These are phyloP conservation scores for Madurella mycetomatis DNA, from an alignment of 2,329 filamentous ascomycete genomes.

Conservation along the genomic window DNA sequence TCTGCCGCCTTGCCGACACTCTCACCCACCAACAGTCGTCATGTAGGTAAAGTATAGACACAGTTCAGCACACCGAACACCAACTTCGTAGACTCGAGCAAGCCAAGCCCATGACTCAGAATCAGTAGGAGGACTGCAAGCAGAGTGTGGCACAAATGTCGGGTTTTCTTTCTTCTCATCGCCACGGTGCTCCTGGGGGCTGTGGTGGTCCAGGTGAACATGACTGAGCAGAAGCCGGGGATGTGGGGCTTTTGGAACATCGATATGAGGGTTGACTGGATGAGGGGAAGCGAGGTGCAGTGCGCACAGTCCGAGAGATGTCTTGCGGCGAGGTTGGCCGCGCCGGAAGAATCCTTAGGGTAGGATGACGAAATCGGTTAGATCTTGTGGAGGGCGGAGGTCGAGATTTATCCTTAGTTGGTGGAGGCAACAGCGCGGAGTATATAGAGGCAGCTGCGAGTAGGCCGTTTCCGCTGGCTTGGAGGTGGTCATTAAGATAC, in stretches of 20 bases:
- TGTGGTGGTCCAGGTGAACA: constrained; percentile 68
- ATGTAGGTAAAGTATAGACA: constrained; percentile 68
- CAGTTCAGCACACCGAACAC: constrained; percentile 56
- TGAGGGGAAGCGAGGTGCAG: constrained; percentile 61
- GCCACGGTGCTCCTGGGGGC: constrained; percentile 55
- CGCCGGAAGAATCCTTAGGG: constrained; percentile 54
- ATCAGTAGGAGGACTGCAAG: constrained; percentile 57
- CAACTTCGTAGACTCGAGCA: constrained; percentile 51
- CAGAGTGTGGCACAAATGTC: constrained; percentile 61
- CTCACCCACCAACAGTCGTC: constrained; percentile 54
- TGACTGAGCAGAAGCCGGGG: constrained; percentile 38
- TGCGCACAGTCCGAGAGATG: constrained; percentile 47
- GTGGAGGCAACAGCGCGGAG: too few relatives aligned
- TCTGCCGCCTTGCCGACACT: constrained; percentile 42
- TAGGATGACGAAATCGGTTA: constrained; percentile 57
- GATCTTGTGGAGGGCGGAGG: too few relatives aligned
- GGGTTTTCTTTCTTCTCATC: constrained; percentile 55
- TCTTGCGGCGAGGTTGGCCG: constrained; percentile 24
- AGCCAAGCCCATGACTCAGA: constrained; percentile 60
- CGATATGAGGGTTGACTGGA: constrained; percentile 71
- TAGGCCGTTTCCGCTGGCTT: too few relatives aligned
- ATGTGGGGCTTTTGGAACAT: constrained; percentile 57
- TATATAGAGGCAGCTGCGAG: too few relatives aligned
- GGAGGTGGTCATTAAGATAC: too few relatives aligned
- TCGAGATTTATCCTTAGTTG: too few relatives aligned